These are phyloP conservation scores for Aureobasidium sp. DNA, from an alignment of 2,329 filamentous ascomycete species.

Conservation along the genomic window DNA sequence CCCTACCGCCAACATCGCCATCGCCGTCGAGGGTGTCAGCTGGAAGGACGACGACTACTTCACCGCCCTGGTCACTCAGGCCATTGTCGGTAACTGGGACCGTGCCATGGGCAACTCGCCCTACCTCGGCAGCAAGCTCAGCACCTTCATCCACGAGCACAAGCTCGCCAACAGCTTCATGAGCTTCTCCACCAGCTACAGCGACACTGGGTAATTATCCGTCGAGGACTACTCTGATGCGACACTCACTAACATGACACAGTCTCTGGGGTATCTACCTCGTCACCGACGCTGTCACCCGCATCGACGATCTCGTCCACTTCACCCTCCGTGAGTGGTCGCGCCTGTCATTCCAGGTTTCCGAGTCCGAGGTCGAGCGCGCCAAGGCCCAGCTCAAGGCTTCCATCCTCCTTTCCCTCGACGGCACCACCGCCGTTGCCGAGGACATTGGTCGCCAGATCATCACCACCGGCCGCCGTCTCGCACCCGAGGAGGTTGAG, in stretches of 20 bases:
- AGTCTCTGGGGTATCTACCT: slow-evolving; percentile 99
- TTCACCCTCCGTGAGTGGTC: slow-evolving; percentile 98
- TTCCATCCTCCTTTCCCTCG: slow-evolving; percentile 90
- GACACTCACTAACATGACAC: slow-evolving; percentile 24
- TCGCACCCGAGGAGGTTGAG: slow-evolving; percentile 91
- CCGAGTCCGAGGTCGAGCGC: slow-evolving; percentile 85
- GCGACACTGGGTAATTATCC: slow-evolving; percentile 79
- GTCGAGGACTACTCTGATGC: not conserved
- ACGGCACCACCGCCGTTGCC: slow-evolving; percentile 92
- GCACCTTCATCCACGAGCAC: slow-evolving; percentile 86
- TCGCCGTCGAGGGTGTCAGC: slow-evolving; percentile 98
- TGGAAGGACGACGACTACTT: slow-evolving; percentile 99
- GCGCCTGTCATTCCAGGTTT: slow-evolving; percentile 81
- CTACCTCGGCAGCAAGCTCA: slow-evolving; percentile 97
- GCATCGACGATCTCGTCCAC: slow-evolving; percentile 91
- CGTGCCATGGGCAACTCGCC: slow-evolving; percentile 96
- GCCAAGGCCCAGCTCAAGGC: slow-evolving; percentile 99
- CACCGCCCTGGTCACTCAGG: slow-evolving; percentile 92
- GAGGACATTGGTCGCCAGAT: slow-evolving; percentile 99
- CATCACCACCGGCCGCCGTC: slow-evolving; percentile 88
- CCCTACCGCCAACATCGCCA: slow-evolving; percentile 92
- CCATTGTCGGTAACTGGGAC: slow-evolving; percentile 99
- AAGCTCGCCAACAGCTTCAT: slow-evolving; percentile 99
- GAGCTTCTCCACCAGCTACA: slow-evolving; percentile 99
- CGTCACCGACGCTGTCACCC: slow-evolving; percentile 78